These are phyloP conservation scores for Hypomyces perniciosus DNA, from an alignment of 2,329 filamentous ascomycete genomes.

Conservation along the genomic window DNA sequence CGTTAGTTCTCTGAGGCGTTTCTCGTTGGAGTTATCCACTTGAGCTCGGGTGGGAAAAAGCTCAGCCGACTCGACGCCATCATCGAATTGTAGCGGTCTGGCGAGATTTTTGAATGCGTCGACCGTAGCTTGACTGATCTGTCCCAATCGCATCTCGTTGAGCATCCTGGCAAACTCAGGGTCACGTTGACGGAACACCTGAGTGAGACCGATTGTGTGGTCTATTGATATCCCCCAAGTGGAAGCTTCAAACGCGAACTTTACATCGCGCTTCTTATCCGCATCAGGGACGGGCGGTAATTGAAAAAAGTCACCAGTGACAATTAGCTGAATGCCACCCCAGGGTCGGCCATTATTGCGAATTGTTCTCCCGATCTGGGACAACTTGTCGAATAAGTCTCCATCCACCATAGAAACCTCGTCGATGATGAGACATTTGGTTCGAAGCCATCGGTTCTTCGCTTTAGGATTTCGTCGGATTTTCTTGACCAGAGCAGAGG, in stretches of 20 bases:
- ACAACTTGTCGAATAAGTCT: constrained; percentile 93
- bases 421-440: constrained; percentile 83
- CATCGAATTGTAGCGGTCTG: constrained; percentile 64
- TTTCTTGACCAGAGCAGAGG: constrained; percentile 76
- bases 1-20: constrained; percentile 64
- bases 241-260: constrained; percentile 87
- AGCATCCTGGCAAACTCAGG: constrained; percentile 85
- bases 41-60: constrained; percentile 87
- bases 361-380: constrained; percentile 75
- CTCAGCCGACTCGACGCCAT: constrained; percentile 69
- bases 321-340: constrained; percentile 90
- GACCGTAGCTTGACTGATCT: constrained; percentile 70
- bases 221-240: constrained; percentile 92
- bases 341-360: constrained; percentile 89
- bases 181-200: constrained; percentile 95
- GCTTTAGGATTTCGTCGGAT: constrained; percentile 84
- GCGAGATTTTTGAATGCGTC: constrained; percentile 67
- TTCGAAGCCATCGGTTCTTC: constrained; percentile 80
- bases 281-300: constrained; percentile 85
- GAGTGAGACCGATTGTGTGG: constrained; percentile 89
- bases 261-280: constrained; percentile 58
- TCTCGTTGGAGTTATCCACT: constrained; percentile 79
- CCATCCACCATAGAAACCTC: constrained; percentile 99
- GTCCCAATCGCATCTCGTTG: constrained; percentile 93
- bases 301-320: constrained; percentile 98